phyloP scores from a whole-genome alignment of 2,329 filamentous ascomycete species.

The Diaporthe sp. region DNA sequence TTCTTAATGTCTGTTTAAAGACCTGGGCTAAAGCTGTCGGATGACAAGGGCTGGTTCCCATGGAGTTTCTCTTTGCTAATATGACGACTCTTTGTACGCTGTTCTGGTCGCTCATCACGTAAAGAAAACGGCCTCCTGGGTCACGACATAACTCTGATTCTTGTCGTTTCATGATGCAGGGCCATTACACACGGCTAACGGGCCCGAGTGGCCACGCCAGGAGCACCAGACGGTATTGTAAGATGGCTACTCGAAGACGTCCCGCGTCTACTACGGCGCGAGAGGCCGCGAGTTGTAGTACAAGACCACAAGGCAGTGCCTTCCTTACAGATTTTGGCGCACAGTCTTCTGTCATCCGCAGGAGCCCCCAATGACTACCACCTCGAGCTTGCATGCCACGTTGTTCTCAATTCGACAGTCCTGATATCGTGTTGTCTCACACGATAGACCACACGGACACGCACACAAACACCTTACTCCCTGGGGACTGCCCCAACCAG shows the following conservation, averaged over 20 bases:
- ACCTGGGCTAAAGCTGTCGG: slow-evolving; percentile 7
- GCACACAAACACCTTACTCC: background rate
- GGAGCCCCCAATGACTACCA: background rate
- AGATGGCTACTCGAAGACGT: background rate
- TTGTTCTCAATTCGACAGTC: background rate
- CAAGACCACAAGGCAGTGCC: slow-evolving; percentile 2
- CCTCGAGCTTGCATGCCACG: background rate
- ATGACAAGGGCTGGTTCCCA: slow-evolving; percentile 10
- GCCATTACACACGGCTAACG: background rate
- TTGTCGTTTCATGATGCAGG: background rate
- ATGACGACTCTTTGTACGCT: slow-evolving; percentile 41
- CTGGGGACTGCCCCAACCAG: background rate
- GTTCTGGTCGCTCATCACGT: slow-evolving; percentile 26
- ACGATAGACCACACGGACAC: background rate
- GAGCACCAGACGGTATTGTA: background rate
- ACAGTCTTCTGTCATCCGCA: background rate
- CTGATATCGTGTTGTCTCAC: no score
- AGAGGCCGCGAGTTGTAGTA: background rate
- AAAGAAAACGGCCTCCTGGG: slow-evolving; percentile 22
- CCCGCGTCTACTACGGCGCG: background rate
- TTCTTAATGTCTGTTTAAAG: slow-evolving; percentile 25
- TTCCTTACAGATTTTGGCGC: background rate
- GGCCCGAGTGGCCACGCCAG: background rate
- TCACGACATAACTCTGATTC: slow-evolving; percentile 21
- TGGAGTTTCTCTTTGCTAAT: slow-evolving; percentile 47